Evolutionary conservation across 768 basidiomycete genomes (phyloP).

Genomic region (Leccinum subtestaceum): DNA sequence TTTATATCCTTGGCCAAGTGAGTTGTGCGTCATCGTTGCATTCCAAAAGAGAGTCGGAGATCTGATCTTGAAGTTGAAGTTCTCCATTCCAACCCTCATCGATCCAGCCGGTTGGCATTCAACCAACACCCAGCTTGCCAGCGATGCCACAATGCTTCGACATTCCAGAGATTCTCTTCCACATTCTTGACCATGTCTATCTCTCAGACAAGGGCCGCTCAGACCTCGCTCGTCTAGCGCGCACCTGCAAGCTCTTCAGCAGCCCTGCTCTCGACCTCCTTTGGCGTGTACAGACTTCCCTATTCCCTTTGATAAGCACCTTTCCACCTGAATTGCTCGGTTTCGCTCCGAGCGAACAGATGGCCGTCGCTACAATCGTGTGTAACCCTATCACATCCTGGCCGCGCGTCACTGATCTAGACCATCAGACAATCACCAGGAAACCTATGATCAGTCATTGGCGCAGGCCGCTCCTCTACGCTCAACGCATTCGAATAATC

Average conservation of each 20-base stretch:
- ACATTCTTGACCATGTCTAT: slow-evolving; percentile 19
- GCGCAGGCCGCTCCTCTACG: slow-evolving; percentile 17
- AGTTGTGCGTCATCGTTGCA: neutral
- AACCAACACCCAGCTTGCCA: neutral
- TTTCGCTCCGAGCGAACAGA: slow-evolving; percentile 14
- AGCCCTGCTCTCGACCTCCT: slow-evolving; percentile 21
- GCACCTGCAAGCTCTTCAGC: slow-evolving; percentile 17
- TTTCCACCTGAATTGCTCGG: slow-evolving; percentile 19
- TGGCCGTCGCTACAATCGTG: slow-evolving; percentile 18
- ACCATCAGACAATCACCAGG: slow-evolving; percentile 13
- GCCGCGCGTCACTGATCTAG: neutral
- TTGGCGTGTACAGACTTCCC: slow-evolving; percentile 20
- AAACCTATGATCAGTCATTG: slow-evolving; percentile 15
- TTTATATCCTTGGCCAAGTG: slow-evolving; percentile 19
- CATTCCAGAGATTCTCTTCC: slow-evolving; percentile 17
- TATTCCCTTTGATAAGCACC: slow-evolving; percentile 15
- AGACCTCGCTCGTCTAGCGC: slow-evolving; percentile 16
- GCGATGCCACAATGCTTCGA: slow-evolving; percentile 13
- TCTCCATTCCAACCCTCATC: neutral
- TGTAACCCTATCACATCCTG: neutral
- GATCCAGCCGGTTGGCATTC: neutral
- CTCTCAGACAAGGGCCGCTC: slow-evolving; percentile 1
- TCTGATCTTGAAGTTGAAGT: neutral
- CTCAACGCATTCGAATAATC: slow-evolving; percentile 17
- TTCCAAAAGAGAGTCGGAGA: neutral